A percentile compares a stretch with the other conserved stretches of the same genome.
Evolutionary conservation across 345 rosid species (phyloP).

Genomic region (Citropsis articulata): DNA sequence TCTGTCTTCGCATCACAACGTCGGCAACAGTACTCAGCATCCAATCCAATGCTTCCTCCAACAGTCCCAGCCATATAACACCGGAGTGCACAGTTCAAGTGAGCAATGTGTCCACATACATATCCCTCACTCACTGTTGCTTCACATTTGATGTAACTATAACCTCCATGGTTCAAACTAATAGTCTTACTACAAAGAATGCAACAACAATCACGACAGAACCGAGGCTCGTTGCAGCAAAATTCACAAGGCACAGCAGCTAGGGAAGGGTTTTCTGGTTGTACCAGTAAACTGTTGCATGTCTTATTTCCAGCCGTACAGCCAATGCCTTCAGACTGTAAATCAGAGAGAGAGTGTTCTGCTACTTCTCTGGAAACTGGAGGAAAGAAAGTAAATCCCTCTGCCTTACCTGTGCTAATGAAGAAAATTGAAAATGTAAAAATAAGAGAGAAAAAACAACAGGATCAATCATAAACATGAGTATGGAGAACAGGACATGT

Average conservation of each 20-base stretch:
- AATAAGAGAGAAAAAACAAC: background rate
- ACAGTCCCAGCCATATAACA: constrained; percentile 82
- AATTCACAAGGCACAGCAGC: constrained; percentile 66
- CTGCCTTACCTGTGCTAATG: constrained; percentile 25
- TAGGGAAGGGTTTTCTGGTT: constrained; percentile 23
- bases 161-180: constrained; percentile 48
- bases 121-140: constrained; percentile 45
- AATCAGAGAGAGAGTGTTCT: constrained; percentile 34
- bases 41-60: constrained; percentile 85
- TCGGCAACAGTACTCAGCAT: constrained; percentile 82
- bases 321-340: constrained; percentile 30
- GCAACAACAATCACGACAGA: constrained; percentile 84
- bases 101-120: constrained; percentile 83
- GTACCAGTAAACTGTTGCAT: constrained; percentile 46
- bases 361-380: constrained; percentile 26
- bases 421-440: constrained; percentile 2
- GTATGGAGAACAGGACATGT: background rate
- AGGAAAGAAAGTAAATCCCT: constrained; percentile 17
- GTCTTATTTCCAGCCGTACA: constrained; percentile 73
- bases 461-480: background rate
- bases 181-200: constrained; percentile 70
- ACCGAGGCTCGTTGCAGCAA: constrained; percentile 69
- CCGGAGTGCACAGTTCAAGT: constrained; percentile 78
- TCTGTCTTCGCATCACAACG: constrained; percentile 73
- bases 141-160: constrained; percentile 71